phyloP scores from a whole-genome alignment of 768 basidiomycete genomes.

The Lactarius trivialis region DNA sequence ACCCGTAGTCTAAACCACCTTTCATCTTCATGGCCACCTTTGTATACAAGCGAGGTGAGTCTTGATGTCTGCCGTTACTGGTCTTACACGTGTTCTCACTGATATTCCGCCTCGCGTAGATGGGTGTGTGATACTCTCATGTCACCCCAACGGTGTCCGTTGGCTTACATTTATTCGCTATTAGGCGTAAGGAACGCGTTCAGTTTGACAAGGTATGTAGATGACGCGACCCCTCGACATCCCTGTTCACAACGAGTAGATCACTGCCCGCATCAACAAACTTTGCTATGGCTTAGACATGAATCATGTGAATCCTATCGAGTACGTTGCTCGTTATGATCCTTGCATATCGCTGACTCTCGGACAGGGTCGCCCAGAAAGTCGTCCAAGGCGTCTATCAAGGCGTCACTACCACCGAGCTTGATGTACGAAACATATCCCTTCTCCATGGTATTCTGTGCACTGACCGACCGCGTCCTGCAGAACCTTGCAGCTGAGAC shows the following conservation, averaged over 20 bases:
- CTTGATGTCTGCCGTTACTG: neutral
- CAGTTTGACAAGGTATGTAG: constrained; percentile 81
- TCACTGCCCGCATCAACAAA: constrained; percentile 81
- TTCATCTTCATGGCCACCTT: constrained; percentile 31
- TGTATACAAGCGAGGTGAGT: constrained; percentile 54
- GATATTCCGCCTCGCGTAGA: constrained; percentile 31
- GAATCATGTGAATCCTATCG: constrained; percentile 89
- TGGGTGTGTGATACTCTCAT: constrained; percentile 38
- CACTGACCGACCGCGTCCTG: neutral
- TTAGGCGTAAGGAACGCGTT: constrained; percentile 82
- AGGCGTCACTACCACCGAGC: constrained; percentile 94
- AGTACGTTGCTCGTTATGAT: constrained; percentile 42
- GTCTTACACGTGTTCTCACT: constrained; percentile 6
- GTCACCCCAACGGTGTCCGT: constrained; percentile 23
- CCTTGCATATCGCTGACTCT: neutral
- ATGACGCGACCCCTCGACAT: constrained; percentile 3
- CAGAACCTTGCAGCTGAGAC: constrained; percentile 97
- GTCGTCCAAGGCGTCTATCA: constrained; percentile 91
- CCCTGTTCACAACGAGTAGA: constrained; percentile 39
- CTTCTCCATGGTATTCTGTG: neutral
- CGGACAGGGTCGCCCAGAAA: constrained; percentile 74
- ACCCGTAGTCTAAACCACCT: neutral
- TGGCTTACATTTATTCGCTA: constrained; percentile 22
- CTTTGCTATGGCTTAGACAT: constrained; percentile 94
- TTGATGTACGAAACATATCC: constrained; percentile 60